These are phyloP conservation scores for Lachancea quebecensis DNA, from an alignment of 805 yeast genomes.

Conservation along the genomic window DNA sequence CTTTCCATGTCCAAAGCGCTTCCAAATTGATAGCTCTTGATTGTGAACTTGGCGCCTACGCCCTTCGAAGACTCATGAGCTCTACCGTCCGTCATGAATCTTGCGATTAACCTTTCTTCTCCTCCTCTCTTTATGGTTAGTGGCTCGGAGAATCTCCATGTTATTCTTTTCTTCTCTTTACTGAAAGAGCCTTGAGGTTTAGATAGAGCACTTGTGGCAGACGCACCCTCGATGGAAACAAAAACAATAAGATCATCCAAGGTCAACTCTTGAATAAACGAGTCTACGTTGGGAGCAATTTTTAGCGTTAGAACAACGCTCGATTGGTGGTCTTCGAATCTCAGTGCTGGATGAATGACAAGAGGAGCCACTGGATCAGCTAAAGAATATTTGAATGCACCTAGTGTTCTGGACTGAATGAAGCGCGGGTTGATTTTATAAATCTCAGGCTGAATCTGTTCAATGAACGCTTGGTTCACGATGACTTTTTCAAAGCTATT, in stretches of 20 bases:
- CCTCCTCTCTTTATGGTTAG: slow-evolving; percentile 31
- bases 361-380: slow-evolving; percentile 56
- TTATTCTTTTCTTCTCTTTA: slow-evolving; percentile 75
- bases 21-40: slow-evolving; percentile 37
- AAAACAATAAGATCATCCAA: slow-evolving; percentile 36
- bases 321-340: slow-evolving; percentile 76
- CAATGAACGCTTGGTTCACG: slow-evolving; percentile 49
- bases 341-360: slow-evolving; percentile 77
- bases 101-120: slow-evolving; percentile 73
- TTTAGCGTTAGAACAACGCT: slow-evolving; percentile 68
- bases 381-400: slow-evolving; percentile 71
- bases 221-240: slow-evolving; percentile 57
- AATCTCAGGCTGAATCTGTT: slow-evolving; percentile 37
- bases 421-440: slow-evolving; percentile 44
- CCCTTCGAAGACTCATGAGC: slow-evolving; percentile 74
- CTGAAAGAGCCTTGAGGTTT: slow-evolving; percentile 91
- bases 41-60: slow-evolving; percentile 58
- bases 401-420: slow-evolving; percentile 59
- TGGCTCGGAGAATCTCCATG: slow-evolving; percentile 64
- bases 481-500: slow-evolving; percentile 40
- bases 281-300: slow-evolving; percentile 31
- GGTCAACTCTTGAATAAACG: slow-evolving; percentile 28
- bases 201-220: slow-evolving; percentile 68
- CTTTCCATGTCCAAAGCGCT: slow-evolving; percentile 36
- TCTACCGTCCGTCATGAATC: slow-evolving; percentile 68